Conservation (phyloP, 768 basidiomycete species). For the Mycena epipterygia region DNA sequence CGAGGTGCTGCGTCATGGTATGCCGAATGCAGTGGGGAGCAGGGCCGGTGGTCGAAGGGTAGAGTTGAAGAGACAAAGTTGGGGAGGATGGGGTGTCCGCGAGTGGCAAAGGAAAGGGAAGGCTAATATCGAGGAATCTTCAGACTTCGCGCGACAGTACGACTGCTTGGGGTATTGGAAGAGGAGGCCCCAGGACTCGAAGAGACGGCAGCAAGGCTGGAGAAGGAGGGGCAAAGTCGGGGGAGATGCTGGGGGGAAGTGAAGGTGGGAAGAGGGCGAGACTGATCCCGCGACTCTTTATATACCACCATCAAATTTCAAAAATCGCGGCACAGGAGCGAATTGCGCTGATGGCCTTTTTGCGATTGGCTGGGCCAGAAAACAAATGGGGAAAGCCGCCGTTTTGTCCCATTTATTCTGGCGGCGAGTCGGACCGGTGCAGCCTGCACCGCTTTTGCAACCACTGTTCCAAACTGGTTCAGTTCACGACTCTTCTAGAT, state of each 20-base stretch:
- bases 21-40: no score
- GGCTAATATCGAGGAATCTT: no score
- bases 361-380: conserved; percentile 2
- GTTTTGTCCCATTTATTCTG: background rate
- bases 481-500: background rate
- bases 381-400: no score
- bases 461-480: no score
- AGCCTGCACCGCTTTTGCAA: no score
- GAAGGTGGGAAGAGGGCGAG: background rate
- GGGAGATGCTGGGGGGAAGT: background rate
- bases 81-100: background rate
- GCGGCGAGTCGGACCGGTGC: no score
- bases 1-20: no score
- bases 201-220: background rate
- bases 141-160: no score
- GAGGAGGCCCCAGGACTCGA: background rate
- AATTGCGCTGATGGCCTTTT: background rate
- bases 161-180: background rate
- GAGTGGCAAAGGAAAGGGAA: background rate
- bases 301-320: conserved; percentile 2
- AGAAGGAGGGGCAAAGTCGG: background rate
- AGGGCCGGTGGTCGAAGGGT: no score
- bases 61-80: background rate
- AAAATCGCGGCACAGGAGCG: background rate
- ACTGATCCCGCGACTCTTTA: conserved; percentile 3